Percentiles rank a stretch among this genome's conserved stretches.
Evolutionary conservation across 2,329 filamentous ascomycete genomes (phyloP).

Genomic region (Leptographium wingfieldii): DNA sequence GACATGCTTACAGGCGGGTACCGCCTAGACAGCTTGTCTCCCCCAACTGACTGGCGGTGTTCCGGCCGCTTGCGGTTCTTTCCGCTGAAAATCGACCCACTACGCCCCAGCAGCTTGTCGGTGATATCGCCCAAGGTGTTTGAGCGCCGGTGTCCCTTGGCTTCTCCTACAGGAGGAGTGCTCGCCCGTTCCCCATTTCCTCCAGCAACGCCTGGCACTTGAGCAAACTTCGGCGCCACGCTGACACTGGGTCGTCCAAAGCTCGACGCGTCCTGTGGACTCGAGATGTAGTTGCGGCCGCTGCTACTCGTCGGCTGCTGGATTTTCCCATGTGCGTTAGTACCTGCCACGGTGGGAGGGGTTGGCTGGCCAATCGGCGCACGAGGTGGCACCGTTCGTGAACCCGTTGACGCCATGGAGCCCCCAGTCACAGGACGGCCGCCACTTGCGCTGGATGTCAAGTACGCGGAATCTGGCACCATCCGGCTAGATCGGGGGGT

Average conservation of each 20-base stretch:
- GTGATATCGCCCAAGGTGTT: slow-evolving; percentile 70
- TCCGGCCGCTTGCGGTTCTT: slow-evolving; percentile 39
- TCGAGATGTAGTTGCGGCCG: slow-evolving; percentile 54
- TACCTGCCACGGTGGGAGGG: slow-evolving; percentile 74
- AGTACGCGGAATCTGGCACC: slow-evolving; percentile 40
- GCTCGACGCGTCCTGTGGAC: slow-evolving; percentile 41
- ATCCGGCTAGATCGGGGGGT: slow-evolving; percentile 26
- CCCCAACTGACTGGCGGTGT: slow-evolving; percentile 14
- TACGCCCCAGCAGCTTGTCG: slow-evolving; percentile 74
- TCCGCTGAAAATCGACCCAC: slow-evolving; percentile 67
- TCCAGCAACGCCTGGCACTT: slow-evolving; percentile 24
- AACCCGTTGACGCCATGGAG: slow-evolving; percentile 56
- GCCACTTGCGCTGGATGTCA: slow-evolving; percentile 33
- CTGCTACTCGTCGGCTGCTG: slow-evolving; percentile 56
- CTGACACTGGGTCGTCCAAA: slow-evolving; percentile 49
- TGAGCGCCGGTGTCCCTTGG: slow-evolving; percentile 52
- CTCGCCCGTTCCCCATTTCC: background rate
- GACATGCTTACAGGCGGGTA: slow-evolving; percentile 87
- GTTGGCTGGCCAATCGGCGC: slow-evolving; percentile 80
- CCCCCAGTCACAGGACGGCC: slow-evolving; percentile 66
- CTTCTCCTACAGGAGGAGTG: slow-evolving; percentile 23
- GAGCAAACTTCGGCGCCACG: slow-evolving; percentile 43
- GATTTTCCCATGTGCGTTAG: slow-evolving; percentile 80
- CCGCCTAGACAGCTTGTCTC: slow-evolving; percentile 45
- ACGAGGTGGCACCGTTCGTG: slow-evolving; percentile 50